These are phyloP conservation scores for Novymonas esmeraldas DNA, from an alignment of 208 protist species.

Conservation along the genomic window DNA sequence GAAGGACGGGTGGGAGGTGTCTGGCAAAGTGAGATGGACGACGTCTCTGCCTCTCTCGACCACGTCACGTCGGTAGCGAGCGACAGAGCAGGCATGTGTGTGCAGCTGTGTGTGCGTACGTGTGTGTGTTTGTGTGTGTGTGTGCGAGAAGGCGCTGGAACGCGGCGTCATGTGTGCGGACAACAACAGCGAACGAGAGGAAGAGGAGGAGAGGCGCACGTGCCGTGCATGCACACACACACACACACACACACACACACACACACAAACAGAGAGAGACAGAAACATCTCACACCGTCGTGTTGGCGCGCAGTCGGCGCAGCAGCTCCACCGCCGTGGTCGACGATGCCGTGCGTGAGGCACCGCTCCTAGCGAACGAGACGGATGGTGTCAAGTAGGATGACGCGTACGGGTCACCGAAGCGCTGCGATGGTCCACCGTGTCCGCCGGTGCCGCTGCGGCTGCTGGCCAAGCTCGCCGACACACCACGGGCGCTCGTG, in stretches of 20 bases:
- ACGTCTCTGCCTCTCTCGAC: no score
- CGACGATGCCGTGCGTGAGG: slow-evolving; percentile 9
- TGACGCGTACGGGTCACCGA: neutral
- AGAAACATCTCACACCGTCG: neutral
- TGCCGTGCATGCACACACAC: neutral
- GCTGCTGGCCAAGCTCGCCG: neutral
- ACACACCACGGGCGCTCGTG: neutral
- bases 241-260: neutral
- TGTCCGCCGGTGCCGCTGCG: neutral
- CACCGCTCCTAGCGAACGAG: neutral
- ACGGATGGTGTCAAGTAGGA: slow-evolving; percentile 1
- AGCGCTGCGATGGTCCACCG: neutral
- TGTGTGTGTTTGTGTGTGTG: no score
- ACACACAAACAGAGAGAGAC: neutral
- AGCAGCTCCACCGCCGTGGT: slow-evolving; percentile 32
- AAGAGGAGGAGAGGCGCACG: neutral
- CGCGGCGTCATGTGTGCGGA: no score
- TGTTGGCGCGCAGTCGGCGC: slow-evolving; percentile 26
- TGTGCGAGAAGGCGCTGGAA: no score
- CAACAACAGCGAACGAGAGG: no score
- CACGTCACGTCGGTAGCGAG: no score
- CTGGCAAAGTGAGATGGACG: no score
- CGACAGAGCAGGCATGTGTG: no score
- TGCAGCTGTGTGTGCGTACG: no score
- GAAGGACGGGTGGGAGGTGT: no score